Evolutionary conservation across 108 stramenopile species (phyloP), one percentile per base, ranked within the genome.

Genomic region (Pseudonitzschia multiseries): DNA sequence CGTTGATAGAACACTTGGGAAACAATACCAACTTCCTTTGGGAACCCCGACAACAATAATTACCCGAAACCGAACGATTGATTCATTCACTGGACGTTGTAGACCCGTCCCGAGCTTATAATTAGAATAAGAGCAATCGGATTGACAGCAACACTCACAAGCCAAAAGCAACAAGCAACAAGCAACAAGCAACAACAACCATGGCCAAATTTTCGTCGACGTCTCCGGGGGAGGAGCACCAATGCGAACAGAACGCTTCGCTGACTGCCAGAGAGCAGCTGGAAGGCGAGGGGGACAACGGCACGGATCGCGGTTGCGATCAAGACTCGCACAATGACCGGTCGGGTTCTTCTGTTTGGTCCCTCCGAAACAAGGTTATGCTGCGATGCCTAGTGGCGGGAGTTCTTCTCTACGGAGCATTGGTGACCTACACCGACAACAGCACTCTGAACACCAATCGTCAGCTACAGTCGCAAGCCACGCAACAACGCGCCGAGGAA

Each of bases 361-460:
- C 54, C 9, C 26, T 22, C 24, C 13, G 54, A 24, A 56, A 56
- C 26, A 26, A 26, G 24, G 31, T 10, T 5, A 8, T 62, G 26
- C 12, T 33, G n/a, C 26, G 29, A 62, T 62, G 61, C 36, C 1
- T 62, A 0, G 10, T 40, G 36, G 61, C 61, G 32, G 61, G 61
- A 40, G 36, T 62, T 14, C 32, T 62, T 36, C 29, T 62, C 10
- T 62, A 62, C 32, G 61, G 32, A 40, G 61, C 61, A 31, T 62
- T 62, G 33, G 24, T 56, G 54, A 20, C 54, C 17, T 56, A 56
- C 20, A 56, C 54, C 22, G 54, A 56, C 26, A 10, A 26, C n/a
- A n/a, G 50, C 50, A 17, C 2, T n/a, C n/a, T 10, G 20, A 17
- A 51, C 50, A 36, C 36, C 4, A 36, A 36, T 2, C 36, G 46